Conservation (phyloP, 192 early-diverging fungal genomes). For the Linnemannia elongata region DNA sequence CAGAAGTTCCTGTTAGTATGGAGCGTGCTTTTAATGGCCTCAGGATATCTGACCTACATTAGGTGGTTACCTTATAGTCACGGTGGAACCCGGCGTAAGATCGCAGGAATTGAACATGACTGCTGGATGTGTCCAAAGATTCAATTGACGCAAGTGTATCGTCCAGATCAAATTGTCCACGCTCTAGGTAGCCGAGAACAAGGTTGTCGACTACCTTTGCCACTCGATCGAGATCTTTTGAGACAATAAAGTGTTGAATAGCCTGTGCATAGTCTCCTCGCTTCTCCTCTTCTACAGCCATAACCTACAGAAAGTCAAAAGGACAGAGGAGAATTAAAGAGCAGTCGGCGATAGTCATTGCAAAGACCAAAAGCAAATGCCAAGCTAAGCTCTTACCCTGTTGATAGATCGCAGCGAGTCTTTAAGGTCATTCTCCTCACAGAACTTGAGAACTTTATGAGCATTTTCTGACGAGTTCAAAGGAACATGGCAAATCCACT, state of each 20-base stretch:
- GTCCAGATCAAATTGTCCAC: slow-evolving; percentile 59
- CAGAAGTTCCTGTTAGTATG: neutral
- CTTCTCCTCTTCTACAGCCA: slow-evolving; percentile 66
- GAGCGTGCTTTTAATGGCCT: too few species aligned
- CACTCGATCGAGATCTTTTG: slow-evolving; percentile 61
- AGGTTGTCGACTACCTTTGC: slow-evolving; percentile 69
- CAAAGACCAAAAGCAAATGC: neutral
- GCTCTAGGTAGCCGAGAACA: slow-evolving; percentile 63
- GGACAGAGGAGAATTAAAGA: neutral
- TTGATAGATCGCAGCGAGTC: slow-evolving; percentile 54
- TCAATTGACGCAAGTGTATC: slow-evolving; percentile 59
- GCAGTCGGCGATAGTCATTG: neutral
- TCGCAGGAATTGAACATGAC: slow-evolving; percentile 66
- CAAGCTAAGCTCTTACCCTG: slow-evolving; percentile 51
- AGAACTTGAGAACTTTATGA: slow-evolving; percentile 67
- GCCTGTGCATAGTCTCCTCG: slow-evolving; percentile 71
- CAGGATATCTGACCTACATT: neutral
- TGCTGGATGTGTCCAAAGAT: slow-evolving; percentile 42
- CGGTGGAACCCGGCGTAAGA: slow-evolving; percentile 73
- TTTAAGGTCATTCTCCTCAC: slow-evolving; percentile 56
- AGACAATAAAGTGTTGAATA: slow-evolving; percentile 71
- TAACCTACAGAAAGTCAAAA: slow-evolving; percentile 7
- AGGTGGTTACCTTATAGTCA: slow-evolving; percentile 46
- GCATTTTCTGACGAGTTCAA: slow-evolving; percentile 63
- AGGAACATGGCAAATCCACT: slow-evolving; percentile 68